A percentile compares a stretch with the other conserved stretches of the same genome.
Conservation (phyloP, 139 green algal species). For the Tetraselmis chui region DNA sequence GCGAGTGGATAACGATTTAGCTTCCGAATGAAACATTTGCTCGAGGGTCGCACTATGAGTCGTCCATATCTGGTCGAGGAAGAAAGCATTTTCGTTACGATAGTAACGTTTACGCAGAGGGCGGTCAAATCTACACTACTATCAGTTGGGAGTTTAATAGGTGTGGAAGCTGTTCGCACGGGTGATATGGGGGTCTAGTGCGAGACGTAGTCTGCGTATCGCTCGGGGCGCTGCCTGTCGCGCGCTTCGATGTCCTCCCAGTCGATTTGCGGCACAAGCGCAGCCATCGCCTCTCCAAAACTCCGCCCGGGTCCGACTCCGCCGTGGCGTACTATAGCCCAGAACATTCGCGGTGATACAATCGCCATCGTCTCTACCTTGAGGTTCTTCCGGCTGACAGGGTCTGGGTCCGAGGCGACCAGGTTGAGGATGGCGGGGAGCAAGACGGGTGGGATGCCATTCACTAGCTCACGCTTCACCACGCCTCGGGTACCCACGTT, state of each 20-base stretch:
- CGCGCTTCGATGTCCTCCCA: conserved; percentile 8
- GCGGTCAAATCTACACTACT: too few relatives aligned
- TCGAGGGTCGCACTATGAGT: too few relatives aligned
- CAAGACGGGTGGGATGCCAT: conserved; percentile 8
- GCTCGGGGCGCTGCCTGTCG: conserved; percentile 7
- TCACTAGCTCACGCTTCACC: conserved; percentile 10
- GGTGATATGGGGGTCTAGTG: too few relatives aligned
- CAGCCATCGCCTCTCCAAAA: conserved; percentile 1
- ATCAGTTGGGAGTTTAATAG: too few relatives aligned
- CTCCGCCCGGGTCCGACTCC: neutral
- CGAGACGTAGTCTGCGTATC: conserved; percentile 17
- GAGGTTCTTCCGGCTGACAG: conserved; percentile 5
- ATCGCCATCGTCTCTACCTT: conserved; percentile 6
- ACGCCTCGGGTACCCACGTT: neutral
- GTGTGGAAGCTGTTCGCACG: too few relatives aligned
- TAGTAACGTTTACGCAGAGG: too few relatives aligned
- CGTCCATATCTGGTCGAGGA: too few relatives aligned
- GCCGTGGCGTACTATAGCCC: conserved; percentile 11
- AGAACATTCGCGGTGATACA: conserved; percentile 13
- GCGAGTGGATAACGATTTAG: too few relatives aligned
- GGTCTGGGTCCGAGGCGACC: conserved; percentile 6
- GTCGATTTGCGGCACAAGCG: conserved; percentile 5
- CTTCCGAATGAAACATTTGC: too few relatives aligned
- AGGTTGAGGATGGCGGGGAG: conserved; percentile 11
- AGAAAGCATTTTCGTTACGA: too few relatives aligned